Conservation (phyloP, 768 basidiomycete species). For the Boletus fagicola region DNA sequence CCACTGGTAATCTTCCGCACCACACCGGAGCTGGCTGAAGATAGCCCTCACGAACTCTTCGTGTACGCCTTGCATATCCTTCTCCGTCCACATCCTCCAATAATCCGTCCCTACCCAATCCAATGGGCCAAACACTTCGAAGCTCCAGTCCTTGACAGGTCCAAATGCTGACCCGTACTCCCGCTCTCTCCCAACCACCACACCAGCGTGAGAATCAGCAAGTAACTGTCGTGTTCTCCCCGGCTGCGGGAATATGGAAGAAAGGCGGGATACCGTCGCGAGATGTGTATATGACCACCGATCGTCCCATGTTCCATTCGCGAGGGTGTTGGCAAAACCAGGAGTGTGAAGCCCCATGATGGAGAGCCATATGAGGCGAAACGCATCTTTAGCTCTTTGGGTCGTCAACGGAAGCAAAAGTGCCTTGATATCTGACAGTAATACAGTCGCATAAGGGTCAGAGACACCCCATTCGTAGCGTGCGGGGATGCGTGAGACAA, state of each 20-base stretch:
- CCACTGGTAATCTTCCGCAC: slow-evolving; percentile 57
- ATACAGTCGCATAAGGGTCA: slow-evolving; percentile 72
- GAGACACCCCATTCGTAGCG: slow-evolving; percentile 49
- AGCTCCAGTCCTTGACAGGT: slow-evolving; percentile 66
- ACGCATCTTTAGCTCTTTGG: slow-evolving; percentile 46
- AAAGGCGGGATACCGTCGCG: slow-evolving; percentile 42
- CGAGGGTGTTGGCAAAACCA: slow-evolving; percentile 50
- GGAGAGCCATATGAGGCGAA: slow-evolving; percentile 70
- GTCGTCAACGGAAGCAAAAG: slow-evolving; percentile 50
- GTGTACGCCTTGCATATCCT: slow-evolving; percentile 54
- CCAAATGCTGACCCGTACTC: slow-evolving; percentile 62
- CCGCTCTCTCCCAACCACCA: slow-evolving; percentile 62
- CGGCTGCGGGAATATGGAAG: slow-evolving; percentile 50
- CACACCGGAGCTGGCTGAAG: slow-evolving; percentile 55
- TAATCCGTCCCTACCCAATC: slow-evolving; percentile 41
- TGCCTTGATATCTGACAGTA: slow-evolving; percentile 70
- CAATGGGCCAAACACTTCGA: slow-evolving; percentile 51
- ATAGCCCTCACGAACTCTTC: slow-evolving; percentile 50
- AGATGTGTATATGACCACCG: slow-evolving; percentile 60
- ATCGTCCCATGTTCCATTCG: slow-evolving; percentile 56
- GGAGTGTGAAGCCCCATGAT: slow-evolving; percentile 71
- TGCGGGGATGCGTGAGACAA: slow-evolving; percentile 43
- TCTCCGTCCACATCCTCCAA: slow-evolving; percentile 43
- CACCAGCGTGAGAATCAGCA: slow-evolving; percentile 64
- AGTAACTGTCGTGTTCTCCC: slow-evolving; percentile 34